These are phyloP conservation scores for Panicum miliaceum DNA, from an alignment of 176 grass and related monocot species.

Conservation along the genomic window DNA sequence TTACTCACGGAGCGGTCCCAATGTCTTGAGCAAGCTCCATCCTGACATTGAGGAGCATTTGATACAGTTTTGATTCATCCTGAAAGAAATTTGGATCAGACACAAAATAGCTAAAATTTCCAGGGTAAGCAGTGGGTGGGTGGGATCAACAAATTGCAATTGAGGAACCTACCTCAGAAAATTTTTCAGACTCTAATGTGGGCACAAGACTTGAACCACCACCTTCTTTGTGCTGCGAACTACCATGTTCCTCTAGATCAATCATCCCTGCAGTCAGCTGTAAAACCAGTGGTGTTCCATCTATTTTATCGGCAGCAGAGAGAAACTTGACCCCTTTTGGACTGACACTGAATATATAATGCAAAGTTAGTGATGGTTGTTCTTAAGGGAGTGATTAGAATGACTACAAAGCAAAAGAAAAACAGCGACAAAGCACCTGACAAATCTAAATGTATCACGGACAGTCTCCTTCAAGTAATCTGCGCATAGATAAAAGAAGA, in stretches of 20 bases:
- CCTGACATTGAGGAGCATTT: conserved; percentile 71
- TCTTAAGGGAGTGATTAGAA: conserved; percentile 11
- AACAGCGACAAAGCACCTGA: conserved; percentile 57
- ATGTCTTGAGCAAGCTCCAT: conserved; percentile 76
- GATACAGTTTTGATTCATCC: conserved; percentile 79
- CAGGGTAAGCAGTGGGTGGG: not conserved
- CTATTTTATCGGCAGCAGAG: conserved; percentile 50
- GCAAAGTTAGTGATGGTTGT: not conserved
- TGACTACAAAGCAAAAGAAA: conserved; percentile 13
- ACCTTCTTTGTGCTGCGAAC: conserved; percentile 61
- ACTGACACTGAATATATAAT: conserved; percentile 72
- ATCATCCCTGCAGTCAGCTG: conserved; percentile 81
- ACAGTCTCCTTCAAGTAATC: conserved; percentile 80
- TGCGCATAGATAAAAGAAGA: conserved; percentile 47
- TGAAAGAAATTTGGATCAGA: conserved; percentile 51
- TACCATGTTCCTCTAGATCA: conserved; percentile 69
- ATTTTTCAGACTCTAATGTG: conserved; percentile 53
- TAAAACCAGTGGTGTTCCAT: conserved; percentile 74
- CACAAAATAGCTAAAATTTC: not conserved
- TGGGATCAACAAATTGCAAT: conserved; percentile 35
- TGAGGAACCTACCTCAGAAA: conserved; percentile 62
- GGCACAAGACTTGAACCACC: conserved; percentile 55
- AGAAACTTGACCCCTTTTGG: conserved; percentile 76
- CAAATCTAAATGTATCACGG: conserved; percentile 61
- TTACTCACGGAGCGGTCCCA: conserved; percentile 89